Conservation (phyloP, 2,329 filamentous ascomycete genomes). For the Fusarium sp. region DNA sequence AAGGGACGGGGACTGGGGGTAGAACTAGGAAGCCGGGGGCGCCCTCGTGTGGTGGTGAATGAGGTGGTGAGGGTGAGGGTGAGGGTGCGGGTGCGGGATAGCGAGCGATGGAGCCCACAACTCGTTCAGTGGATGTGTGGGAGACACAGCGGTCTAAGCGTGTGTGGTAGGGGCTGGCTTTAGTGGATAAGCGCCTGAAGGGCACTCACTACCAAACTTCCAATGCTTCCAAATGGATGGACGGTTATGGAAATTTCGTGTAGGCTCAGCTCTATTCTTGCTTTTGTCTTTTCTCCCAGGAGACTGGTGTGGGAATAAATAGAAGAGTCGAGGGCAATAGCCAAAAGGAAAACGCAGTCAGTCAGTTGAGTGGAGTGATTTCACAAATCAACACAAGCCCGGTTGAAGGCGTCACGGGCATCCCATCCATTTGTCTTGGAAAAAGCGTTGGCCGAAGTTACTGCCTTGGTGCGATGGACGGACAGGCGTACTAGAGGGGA, state of each 20-base stretch:
- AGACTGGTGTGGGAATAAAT: slow-evolving; percentile 26
- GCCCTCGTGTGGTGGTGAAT: slow-evolving; percentile 40
- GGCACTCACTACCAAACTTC: no score
- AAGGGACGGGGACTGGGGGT: slow-evolving; percentile 40
- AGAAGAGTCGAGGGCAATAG: slow-evolving; percentile 17
- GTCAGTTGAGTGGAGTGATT: slow-evolving; percentile 34
- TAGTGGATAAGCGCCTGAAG: slow-evolving; percentile 22
- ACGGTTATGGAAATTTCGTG: background rate
- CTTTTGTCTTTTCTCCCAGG: slow-evolving; percentile 13
- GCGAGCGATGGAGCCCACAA: background rate
- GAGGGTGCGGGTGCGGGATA: slow-evolving; percentile 5
- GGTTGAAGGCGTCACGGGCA: slow-evolving; percentile 42
- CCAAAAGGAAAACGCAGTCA: slow-evolving; percentile 4
- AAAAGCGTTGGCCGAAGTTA: slow-evolving; percentile 39
- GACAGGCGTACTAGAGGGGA: slow-evolving; percentile 21
- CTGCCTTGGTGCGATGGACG: slow-evolving; percentile 21
- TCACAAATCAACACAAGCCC: slow-evolving; percentile 29
- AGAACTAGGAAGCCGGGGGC: slow-evolving; percentile 29
- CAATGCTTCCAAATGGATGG: no score
- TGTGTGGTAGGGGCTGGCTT: slow-evolving; percentile 10
- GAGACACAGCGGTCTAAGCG: slow-evolving; percentile 22
- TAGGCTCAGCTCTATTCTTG: slow-evolving; percentile 4
- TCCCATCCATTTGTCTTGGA: slow-evolving; percentile 35
- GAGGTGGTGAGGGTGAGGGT: slow-evolving; percentile 35
- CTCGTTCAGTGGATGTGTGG: slow-evolving; percentile 14